Evolutionary conservation across 257 asterid species (phyloP).

Genomic region (Penstemon davidsonii): DNA sequence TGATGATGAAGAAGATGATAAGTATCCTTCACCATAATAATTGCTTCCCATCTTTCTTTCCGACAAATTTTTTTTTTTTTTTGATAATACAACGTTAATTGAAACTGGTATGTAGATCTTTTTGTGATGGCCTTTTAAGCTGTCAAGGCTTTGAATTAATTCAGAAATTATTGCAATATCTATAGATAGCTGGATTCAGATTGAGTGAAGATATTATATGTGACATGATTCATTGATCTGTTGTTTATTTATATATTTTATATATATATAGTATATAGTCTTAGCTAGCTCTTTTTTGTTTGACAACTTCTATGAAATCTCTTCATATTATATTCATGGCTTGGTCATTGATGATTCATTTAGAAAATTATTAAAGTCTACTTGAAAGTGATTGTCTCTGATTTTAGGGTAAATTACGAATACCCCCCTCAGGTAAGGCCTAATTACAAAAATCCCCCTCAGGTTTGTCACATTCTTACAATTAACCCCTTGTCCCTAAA

Average conservation of each 20-base stretch:
- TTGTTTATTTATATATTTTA: slow-evolving; percentile 26
- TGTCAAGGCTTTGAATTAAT: slow-evolving; percentile 43
- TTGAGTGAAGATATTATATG: slow-evolving; percentile 56
- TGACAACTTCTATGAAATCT: slow-evolving; percentile 47
- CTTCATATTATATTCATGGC: slow-evolving; percentile 30
- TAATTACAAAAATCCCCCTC: too few relatives aligned
- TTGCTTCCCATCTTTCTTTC: slow-evolving; percentile 56
- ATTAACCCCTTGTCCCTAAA: too few relatives aligned
- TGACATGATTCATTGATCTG: slow-evolving; percentile 41
- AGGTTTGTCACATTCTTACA: too few relatives aligned
- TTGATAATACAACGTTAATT: background rate
- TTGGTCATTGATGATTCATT: slow-evolving; percentile 35
- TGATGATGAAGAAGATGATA: slow-evolving; percentile 49
- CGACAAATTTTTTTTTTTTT: background rate
- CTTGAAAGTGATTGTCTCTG: slow-evolving; percentile 54
- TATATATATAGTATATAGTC: too few relatives aligned
- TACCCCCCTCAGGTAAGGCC: too few relatives aligned
- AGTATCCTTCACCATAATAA: slow-evolving; percentile 50
- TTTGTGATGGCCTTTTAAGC: slow-evolving; percentile 55
- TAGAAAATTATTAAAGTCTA: slow-evolving; percentile 30
- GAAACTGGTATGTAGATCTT: slow-evolving; percentile 30
- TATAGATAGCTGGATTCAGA: slow-evolving; percentile 70
- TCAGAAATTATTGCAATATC: slow-evolving; percentile 58
- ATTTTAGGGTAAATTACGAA: too few relatives aligned
- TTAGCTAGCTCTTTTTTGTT: background rate